Percentiles rank a stretch among this genome's conserved stretches.
These are phyloP conservation scores for Zancudomyces culisetae DNA, from an alignment of 371 early-diverging fungal species.

Conservation along the genomic window DNA sequence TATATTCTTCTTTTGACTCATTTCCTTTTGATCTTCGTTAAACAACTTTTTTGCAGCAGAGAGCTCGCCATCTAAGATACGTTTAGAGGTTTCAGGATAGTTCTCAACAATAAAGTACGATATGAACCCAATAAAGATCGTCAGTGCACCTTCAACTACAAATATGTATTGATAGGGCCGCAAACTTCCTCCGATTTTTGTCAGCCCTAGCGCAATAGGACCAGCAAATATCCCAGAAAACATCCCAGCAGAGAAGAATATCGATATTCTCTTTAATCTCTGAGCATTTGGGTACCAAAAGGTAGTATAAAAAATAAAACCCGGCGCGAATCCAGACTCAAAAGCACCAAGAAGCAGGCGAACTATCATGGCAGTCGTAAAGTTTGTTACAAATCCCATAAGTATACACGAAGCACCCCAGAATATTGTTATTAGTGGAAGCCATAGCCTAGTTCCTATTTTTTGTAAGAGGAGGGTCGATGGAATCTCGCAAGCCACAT, in stretches of 20 bases:
- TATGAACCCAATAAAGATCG: constrained; percentile 20
- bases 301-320: constrained; percentile 31
- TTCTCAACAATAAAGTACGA: constrained; percentile 11
- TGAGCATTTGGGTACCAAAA: constrained; percentile 31
- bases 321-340: constrained; percentile 40
- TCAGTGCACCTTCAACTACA: constrained; percentile 28
- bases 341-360: constrained; percentile 29
- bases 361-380: constrained; percentile 16
- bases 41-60: constrained; percentile 9
- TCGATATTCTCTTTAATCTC: constrained; percentile 16
- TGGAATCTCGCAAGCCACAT: constrained; percentile 42
- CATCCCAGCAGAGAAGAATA: constrained; percentile 26
- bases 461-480: constrained; percentile 37
- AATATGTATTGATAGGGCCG: constrained; percentile 43
- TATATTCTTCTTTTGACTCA: constrained; percentile 4
- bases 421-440: constrained; percentile 40
- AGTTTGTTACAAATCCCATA: constrained; percentile 25
- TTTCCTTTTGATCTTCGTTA: constrained; percentile 9
- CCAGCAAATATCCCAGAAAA: constrained; percentile 31
- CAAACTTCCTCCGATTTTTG: constrained; percentile 18
- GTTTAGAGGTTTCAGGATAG: constrained; percentile 17
- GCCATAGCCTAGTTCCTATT: constrained; percentile 43
- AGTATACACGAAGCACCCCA: constrained; percentile 33
- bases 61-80: constrained; percentile 12
- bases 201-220: constrained; percentile 24